Percentiles rank a stretch among this genome's conserved stretches.
These are phyloP conservation scores for Plasmodium relictum DNA, from an alignment of 169 alveolate genomes.

Conservation along the genomic window DNA sequence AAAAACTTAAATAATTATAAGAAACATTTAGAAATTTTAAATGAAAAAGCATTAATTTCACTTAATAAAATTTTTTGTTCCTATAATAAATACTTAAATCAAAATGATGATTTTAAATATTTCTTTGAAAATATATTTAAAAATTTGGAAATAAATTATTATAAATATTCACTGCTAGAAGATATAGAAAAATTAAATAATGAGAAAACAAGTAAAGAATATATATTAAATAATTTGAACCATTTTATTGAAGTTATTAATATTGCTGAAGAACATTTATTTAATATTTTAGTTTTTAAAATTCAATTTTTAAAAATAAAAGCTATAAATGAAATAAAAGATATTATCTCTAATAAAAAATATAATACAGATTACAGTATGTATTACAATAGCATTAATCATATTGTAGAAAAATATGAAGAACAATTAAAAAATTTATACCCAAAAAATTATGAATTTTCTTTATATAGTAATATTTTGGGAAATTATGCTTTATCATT, in stretches of 20 bases:
- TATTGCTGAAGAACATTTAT: conserved; percentile 43
- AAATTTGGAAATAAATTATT: conserved; percentile 10
- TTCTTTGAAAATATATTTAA: conserved; percentile 23
- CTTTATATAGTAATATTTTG: conserved; percentile 13
- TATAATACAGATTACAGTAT: conserved; percentile 22
- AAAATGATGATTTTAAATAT: conserved; percentile 10
- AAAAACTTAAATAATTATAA: conserved; percentile 27
- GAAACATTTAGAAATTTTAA: conserved; percentile 42
- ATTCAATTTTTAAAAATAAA: conserved; percentile 33
- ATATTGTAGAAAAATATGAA: conserved; percentile 12
- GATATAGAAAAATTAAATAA: conserved; percentile 32
- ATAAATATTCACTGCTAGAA: conserved; percentile 8
- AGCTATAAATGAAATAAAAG: conserved; percentile 51
- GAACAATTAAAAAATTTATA: conserved; percentile 27
- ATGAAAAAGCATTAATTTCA: conserved; percentile 1
- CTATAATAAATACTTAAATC: conserved; percentile 15
- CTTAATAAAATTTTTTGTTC: conserved; percentile 26
- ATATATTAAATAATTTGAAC: conserved; percentile 25
- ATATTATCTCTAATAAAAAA: conserved; percentile 4
- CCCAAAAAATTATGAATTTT: conserved; percentile 18
- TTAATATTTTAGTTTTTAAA: conserved; percentile 19
- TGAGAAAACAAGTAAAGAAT: conserved; percentile 19
- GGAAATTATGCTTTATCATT: conserved; percentile 1
- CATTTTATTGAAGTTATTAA: conserved; percentile 30
- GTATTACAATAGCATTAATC: conserved; percentile 26